Base-by-base conservation (phyloP, 2,329 filamentous ascomycete species). In the Nemania sp. region DNA sequence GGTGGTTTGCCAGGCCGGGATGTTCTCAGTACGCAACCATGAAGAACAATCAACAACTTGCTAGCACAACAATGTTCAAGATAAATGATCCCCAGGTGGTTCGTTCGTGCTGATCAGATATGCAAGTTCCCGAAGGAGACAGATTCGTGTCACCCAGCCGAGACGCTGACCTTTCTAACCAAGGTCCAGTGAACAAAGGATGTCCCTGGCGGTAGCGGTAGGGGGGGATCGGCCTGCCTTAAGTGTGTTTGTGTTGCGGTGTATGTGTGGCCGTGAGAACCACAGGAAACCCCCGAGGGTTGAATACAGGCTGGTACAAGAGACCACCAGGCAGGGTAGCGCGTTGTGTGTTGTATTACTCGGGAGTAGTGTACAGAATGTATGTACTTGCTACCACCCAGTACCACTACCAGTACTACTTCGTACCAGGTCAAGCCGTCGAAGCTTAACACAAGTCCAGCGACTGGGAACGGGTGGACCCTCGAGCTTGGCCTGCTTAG, bases 141-240 rank as follows among this genome's bases (percentile, higher is more conserved):
- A 74, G 75, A 77, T 75, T 76, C 69, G 72, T 71, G 64, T 69
- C 62, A 72, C 70, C 65, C 56, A 63, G 59, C 56, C 62, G 61
- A 65, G 61, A 65, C 50, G 64, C 64, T 67, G 66, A 70, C 65
- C 64, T 68, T 61, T 64, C 40, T 63, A 61, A 66, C 60, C 26
- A 63, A 68, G 65, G 65, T 66, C 67, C 66, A 66, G 61, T 63
- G 63, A 64, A 67, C 66, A 63, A 66, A 69, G 64, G 71, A 68
- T 64, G 72, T 72, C 68, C 68, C 67, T 71, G 72, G 61, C 62
- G 59, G 63, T 61, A n/a, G n/a, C n/a, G n/a, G n/a, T 61, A 63
- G 64, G 68, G 69, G 76, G 78, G 79, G 80, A 82, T 82, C 80
- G 80, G 78, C 79, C 76, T 77, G 75, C 76, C 80, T 81, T 81